Percentiles rank a stretch among this genome's conserved stretches.
Conservation (phyloP, 352 stramenopile species). For the Halophytophthora batemanensis region DNA sequence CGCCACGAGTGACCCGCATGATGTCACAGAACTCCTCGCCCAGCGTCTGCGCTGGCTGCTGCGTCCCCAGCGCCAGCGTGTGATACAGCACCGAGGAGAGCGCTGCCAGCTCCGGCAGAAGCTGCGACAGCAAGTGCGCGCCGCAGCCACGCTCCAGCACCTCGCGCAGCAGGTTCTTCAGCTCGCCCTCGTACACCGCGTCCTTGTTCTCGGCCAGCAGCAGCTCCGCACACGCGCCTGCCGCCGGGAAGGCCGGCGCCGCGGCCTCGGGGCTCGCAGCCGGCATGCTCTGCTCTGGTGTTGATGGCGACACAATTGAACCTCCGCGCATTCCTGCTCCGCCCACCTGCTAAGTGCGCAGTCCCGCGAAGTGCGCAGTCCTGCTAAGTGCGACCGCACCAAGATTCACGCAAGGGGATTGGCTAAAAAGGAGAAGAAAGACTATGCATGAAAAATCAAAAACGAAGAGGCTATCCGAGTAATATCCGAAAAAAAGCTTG, state of each 20-base stretch:
- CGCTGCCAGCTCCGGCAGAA: constrained; percentile 69
- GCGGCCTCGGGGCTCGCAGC: constrained; percentile 8
- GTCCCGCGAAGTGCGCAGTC: too few relatives aligned
- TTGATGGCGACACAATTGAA: neutral
- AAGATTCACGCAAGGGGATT: too few relatives aligned
- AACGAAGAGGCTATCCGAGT: too few relatives aligned
- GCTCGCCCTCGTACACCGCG: constrained; percentile 60
- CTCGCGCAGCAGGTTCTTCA: constrained; percentile 73
- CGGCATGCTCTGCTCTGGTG: neutral
- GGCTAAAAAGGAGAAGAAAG: too few relatives aligned
- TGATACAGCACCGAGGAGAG: constrained; percentile 70
- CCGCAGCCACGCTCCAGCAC: constrained; percentile 70
- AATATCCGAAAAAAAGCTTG: too few relatives aligned
- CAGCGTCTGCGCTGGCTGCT: constrained; percentile 74
- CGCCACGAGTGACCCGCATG: constrained; percentile 48
- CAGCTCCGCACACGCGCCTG: constrained; percentile 69
- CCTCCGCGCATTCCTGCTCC: too few relatives aligned
- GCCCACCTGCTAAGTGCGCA: too few relatives aligned
- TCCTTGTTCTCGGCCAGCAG: constrained; percentile 76
- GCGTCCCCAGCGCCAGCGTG: constrained; percentile 46
- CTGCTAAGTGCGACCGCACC: neutral
- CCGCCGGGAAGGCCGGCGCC: constrained; percentile 47
- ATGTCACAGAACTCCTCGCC: constrained; percentile 87
- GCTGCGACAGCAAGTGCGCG: constrained; percentile 69
- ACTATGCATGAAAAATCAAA: too few relatives aligned